phyloP scores from a whole-genome alignment of 805 yeast genomes.

The Saccharomycopsis sp. region DNA sequence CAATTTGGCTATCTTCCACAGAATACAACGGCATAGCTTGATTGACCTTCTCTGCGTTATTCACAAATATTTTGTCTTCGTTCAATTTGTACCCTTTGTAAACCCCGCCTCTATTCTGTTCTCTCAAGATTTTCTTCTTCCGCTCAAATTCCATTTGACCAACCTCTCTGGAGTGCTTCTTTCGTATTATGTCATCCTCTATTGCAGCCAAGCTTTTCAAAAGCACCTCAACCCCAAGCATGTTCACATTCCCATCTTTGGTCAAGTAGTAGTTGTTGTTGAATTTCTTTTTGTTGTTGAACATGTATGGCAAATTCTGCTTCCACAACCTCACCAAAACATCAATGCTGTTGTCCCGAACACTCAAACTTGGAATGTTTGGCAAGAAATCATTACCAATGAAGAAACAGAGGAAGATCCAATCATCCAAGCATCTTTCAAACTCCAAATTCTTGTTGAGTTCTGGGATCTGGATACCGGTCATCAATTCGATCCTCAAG shows the following conservation, averaged over 20 bases:
- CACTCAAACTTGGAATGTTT: constrained; percentile 88
- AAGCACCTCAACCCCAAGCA: constrained; percentile 67
- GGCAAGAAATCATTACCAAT: constrained; percentile 98
- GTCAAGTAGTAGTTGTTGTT: constrained; percentile 65
- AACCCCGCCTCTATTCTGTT: constrained; percentile 33
- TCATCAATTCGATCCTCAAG: constrained; percentile 61
- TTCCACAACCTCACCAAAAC: constrained; percentile 79
- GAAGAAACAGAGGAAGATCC: constrained; percentile 98
- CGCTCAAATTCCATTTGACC: constrained; percentile 58
- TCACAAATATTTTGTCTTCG: constrained; percentile 18
- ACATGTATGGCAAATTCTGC: constrained; percentile 41
- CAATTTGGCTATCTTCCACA: constrained; percentile 11
- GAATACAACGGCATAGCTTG: constrained; percentile 16
- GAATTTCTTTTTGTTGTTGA: constrained; percentile 18
- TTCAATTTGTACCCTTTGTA: constrained; percentile 15
- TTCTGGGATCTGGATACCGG: constrained; percentile 42
- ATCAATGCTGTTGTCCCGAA: constrained; percentile 90
- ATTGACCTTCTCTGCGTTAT: constrained; percentile 13
- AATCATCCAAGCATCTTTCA: constrained; percentile 95
- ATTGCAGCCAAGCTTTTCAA: constrained; percentile 54
- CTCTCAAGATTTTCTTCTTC: constrained; percentile 42
- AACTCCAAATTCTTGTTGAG: constrained; percentile 70
- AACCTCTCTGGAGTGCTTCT: constrained; percentile 58
- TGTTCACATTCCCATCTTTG: constrained; percentile 75
- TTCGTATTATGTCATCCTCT: constrained; percentile 71